Base-by-base conservation (phyloP, 768 basidiomycete species). In the Trametes sanguinea region DNA sequence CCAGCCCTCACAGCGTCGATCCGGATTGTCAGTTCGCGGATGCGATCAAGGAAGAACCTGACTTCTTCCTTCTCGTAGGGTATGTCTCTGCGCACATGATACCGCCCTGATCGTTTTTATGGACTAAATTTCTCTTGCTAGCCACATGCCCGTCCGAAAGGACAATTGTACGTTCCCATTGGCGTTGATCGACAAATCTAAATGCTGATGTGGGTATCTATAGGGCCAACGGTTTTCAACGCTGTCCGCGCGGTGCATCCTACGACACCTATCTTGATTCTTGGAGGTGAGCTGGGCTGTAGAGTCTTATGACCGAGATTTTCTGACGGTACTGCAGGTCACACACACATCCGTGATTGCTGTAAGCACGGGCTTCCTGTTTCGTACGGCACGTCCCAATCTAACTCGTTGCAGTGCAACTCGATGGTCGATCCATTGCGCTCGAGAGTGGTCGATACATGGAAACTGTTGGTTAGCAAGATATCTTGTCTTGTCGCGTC, bases 371-470 rank as follows among this genome's bases (percentile, higher is more conserved):
- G 47, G 35, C 4, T 9, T 51, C 6, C 22, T 22, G 22, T 22
- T 22, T 22, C 22, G 22, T 50, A 35, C 51, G 7, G 32, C 2
- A 22, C n/a, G 27, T 0, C 57, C 50, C 9, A 47, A 45, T 4
- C 47, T 27, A 11, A 50, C 32, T 0, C 4, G 6, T 10, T 51
- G 22, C 51, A 85, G 84, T 82, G 27, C 86, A 87, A 72, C 76
- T 85, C 22, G 93, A 94, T 72, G 82, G 81, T 3, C 81, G 87
- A n/a, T 87, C 88, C 0, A 92, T 94, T 78, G 79, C 88, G 2
- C 71, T 95, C 62, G 90, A 93, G 68, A 89, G 91, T 65, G 90
- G 95, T 16, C 79, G 92, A 27, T 96, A 95, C 71, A 90, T 96
- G 88, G 95, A 97, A 76, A 97, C 94, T 9, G 78, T 95, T 56